Base-by-base conservation (phyloP, 2,329 filamentous ascomycete genomes). In the Monosporascus sp. region DNA sequence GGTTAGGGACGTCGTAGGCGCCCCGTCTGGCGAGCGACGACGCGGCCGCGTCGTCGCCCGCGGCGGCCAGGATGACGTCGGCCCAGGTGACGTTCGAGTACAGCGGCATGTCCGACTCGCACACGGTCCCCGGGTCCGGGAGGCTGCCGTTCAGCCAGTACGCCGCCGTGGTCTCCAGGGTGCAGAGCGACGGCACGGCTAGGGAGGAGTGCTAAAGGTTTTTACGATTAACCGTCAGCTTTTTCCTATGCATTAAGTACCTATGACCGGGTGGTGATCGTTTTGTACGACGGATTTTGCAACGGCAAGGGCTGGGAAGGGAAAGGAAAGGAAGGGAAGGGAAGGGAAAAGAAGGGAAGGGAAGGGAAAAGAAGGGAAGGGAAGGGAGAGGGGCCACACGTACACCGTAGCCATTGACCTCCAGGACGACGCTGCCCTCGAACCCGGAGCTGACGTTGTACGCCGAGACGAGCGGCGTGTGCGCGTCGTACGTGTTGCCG, bases 121-220 rank as follows among this genome's bases (percentile, higher is more conserved):
- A 73, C 5, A 66, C 55, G 7, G 62, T 68, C 6, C 64, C 65
- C 3, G 59, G 55, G 31, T 63, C 48, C 2, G 71, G 71, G 24
- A 74, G 51, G 3, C 60, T 67, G 3, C 70, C 70, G 39, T 71
- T 60, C 5, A 47, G 48, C 57, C 68, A 74, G 51, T 72, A 74
- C 7, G 56, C 60, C 22, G 55, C 52, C 4, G 67, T 61, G 3
- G 58, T 54, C 44, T 57, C 53, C 6, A 62, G 49, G 5, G 62
- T 65, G 55, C 72, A 74, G 6, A 55, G 51, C 2, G 69, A 72
- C 4, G 66, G 65, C 1, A 62, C 55, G 0, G 50, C 55, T 6
- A 67, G 35, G 2, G 60, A 64, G 2, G 57, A 18, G 43, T 66
- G 64, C 59, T 65, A 49, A 20, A 44, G 5, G 25, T 14, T 15